Evolutionary conservation across 148 eudicot species (phyloP).

Genomic region (Polygonum aviculare): DNA sequence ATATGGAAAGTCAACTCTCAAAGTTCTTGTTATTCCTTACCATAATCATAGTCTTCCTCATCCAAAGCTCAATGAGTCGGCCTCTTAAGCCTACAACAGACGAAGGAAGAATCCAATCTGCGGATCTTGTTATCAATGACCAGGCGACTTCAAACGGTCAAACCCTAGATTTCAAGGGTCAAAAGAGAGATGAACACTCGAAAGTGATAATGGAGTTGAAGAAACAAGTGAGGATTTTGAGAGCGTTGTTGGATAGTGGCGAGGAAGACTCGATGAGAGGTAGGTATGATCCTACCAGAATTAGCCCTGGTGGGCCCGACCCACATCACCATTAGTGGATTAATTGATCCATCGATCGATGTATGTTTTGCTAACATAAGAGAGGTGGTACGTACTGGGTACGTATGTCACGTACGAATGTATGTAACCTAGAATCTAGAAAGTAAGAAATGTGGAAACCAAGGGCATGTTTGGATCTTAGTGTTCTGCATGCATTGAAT

Average conservation of each 20-base stretch:
- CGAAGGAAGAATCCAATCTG: background rate
- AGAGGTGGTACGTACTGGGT: background rate
- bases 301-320: conserved; percentile 31
- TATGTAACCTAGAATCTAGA: no score
- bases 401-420: no score
- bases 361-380: background rate
- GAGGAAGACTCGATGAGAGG: conserved; percentile 17
- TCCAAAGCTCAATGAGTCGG: background rate
- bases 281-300: conserved; percentile 14
- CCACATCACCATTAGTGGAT: conserved; percentile 19
- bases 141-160: background rate
- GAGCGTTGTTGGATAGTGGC: conserved; percentile 20
- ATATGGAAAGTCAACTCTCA: conserved; percentile 3
- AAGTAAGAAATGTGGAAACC: background rate
- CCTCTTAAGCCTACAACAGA: background rate
- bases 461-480: background rate
- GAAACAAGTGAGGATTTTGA: conserved; percentile 19
- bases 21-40: background rate
- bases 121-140: conserved; percentile 1
- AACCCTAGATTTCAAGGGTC: background rate
- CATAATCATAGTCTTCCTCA: background rate
- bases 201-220: conserved; percentile 17
- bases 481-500: no score
- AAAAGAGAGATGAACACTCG: background rate
- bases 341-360: background rate